Evolutionary conservation across 306 rosid genomes (phyloP).

Genomic region (Casuarina equisetifolia): DNA sequence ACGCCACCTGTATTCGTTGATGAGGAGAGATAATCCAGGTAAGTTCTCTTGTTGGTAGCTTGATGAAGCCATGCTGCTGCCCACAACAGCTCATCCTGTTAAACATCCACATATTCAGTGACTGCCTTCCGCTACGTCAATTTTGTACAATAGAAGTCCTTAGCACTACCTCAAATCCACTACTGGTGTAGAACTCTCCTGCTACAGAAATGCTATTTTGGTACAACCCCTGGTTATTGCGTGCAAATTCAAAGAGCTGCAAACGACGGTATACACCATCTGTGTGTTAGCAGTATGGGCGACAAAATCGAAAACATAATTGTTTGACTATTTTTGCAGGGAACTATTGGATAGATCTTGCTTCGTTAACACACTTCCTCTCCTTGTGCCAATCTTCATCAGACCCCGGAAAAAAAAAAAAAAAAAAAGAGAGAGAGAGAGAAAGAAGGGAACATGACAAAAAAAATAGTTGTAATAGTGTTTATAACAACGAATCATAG

Average conservation of each 20-base stretch:
- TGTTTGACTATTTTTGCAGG: neutral
- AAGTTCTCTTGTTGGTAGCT: conserved; percentile 31
- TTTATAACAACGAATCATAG: neutral
- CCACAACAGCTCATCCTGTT: conserved; percentile 64
- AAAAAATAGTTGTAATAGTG: neutral
- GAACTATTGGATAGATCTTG: too few relatives aligned
- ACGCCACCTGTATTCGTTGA: conserved; percentile 35
- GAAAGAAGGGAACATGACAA: neutral
- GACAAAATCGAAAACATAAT: neutral
- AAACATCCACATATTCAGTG: neutral
- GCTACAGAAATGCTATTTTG: conserved; percentile 41
- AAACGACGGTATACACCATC: neutral
- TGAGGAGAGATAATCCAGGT: conserved; percentile 35
- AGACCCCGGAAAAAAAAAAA: too few relatives aligned
- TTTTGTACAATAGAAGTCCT: neutral
- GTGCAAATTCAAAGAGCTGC: conserved; percentile 56
- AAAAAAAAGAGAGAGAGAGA: too few relatives aligned
- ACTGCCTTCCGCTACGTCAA: neutral
- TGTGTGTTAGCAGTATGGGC: neutral
- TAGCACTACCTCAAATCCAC: conserved; percentile 56
- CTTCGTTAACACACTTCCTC: too few relatives aligned
- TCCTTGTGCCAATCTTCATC: too few relatives aligned
- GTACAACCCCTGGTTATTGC: conserved; percentile 34
- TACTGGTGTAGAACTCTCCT: conserved; percentile 37
- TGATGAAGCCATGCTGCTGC: conserved; percentile 71